Conservation (phyloP, 192 early-diverging fungal genomes). For the Coemansia sp. region DNA sequence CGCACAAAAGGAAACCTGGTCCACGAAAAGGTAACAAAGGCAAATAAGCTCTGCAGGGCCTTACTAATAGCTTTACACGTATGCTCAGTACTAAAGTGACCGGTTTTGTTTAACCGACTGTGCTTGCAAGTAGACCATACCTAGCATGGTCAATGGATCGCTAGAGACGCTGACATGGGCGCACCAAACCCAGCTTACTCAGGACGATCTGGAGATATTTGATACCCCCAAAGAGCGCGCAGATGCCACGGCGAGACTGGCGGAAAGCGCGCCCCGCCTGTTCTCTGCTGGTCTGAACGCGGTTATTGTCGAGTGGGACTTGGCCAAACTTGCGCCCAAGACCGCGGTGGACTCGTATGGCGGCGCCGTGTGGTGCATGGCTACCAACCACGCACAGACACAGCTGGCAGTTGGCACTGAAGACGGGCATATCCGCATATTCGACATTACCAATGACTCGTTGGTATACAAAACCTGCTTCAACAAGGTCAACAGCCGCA, state of each 20-base stretch:
- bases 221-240: conserved; percentile 66
- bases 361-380: conserved; percentile 94
- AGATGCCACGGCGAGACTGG: conserved; percentile 48
- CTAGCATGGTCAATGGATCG: conserved; percentile 71
- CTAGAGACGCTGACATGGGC: conserved; percentile 80
- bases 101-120: neutral
- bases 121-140: conserved; percentile 65
- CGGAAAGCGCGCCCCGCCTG: conserved; percentile 66
- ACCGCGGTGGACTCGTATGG: conserved; percentile 77
- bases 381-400: conserved; percentile 73
- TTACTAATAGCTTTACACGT: neutral
- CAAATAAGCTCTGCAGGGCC: neutral
- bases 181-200: conserved; percentile 67
- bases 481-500: conserved; percentile 64
- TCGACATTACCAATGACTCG: conserved; percentile 75
- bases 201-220: conserved; percentile 67
- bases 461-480: conserved; percentile 70
- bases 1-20: conserved; percentile 68
- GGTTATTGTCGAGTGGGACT: conserved; percentile 86
- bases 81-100: neutral
- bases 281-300: conserved; percentile 88
- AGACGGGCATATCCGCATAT: conserved; percentile 88
- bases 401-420: conserved; percentile 89
- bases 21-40: conserved; percentile 71
- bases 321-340: conserved; percentile 65